A percentile compares a stretch with the other conserved stretches of the same genome.
Conservation (phyloP, 345 rosid genomes). For the Toxicodendron radicans region DNA sequence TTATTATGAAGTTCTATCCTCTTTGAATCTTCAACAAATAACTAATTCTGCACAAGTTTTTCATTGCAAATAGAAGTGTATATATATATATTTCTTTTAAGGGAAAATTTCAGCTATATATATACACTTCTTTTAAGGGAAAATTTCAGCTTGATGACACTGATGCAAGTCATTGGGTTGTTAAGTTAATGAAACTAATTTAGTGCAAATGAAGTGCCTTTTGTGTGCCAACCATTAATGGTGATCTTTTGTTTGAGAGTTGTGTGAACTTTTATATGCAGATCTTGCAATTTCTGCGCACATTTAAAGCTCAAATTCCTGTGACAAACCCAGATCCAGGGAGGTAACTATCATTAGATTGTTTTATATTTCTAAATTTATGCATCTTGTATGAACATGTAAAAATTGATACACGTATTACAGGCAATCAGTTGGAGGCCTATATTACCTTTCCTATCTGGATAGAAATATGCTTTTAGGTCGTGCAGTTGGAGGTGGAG, state of each 20-base stretch:
- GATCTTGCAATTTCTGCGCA: slow-evolving; percentile 82
- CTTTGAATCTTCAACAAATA: slow-evolving; percentile 8
- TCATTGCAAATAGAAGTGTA: too few relatives aligned
- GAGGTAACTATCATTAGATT: slow-evolving; percentile 45
- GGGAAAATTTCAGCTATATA: too few relatives aligned
- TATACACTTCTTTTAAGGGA: too few relatives aligned
- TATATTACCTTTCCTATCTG: slow-evolving; percentile 85
- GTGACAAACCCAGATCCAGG: slow-evolving; percentile 54
- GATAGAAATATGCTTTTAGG: slow-evolving; percentile 83
- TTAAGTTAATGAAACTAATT: neutral
- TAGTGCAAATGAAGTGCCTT: neutral
- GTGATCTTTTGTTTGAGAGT: neutral
- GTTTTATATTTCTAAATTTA: neutral
- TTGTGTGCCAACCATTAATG: neutral
- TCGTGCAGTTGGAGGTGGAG: slow-evolving; percentile 93
- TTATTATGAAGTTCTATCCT: neutral
- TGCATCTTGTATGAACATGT: neutral
- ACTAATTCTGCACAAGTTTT: too few relatives aligned
- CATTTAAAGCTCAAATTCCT: slow-evolving; percentile 74
- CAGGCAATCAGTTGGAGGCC: slow-evolving; percentile 77
- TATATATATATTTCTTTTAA: too few relatives aligned
- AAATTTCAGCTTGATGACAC: neutral
- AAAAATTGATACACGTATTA: slow-evolving; percentile 22
- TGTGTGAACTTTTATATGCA: slow-evolving; percentile 25
- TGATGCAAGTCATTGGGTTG: neutral